Evolutionary conservation across 179 eudicot genomes (phyloP).

Genomic region (Silene noctiflora): DNA sequence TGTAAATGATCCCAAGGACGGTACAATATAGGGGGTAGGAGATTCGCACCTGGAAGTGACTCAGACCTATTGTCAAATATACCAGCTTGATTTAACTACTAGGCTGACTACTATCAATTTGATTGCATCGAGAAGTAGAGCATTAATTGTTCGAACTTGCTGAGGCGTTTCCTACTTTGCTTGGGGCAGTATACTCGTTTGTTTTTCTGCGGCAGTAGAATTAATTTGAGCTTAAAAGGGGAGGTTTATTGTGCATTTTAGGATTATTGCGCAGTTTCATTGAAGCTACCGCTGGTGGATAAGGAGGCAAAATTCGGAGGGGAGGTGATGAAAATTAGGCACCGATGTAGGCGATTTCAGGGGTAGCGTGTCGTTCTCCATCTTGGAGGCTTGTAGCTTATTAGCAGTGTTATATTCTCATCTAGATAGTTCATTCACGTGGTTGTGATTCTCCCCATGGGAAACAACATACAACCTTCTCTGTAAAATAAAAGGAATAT

Average conservation of each 20-base stretch:
- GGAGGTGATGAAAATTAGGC: background rate
- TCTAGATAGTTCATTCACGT: conserved; percentile 1
- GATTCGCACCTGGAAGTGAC: no score
- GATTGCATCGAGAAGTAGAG: background rate
- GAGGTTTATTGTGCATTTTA: background rate
- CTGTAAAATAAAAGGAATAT: background rate
- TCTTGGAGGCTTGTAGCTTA: background rate
- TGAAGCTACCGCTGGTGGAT: no score
- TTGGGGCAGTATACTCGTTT: background rate
- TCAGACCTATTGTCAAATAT: no score
- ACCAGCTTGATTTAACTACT: no score
- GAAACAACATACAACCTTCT: background rate
- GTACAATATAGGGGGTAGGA: background rate
- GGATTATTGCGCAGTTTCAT: background rate
- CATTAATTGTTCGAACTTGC: background rate
- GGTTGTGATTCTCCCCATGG: background rate
- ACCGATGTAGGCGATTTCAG: background rate
- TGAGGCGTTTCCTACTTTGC: background rate
- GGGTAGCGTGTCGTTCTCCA: background rate
- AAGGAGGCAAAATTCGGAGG: background rate
- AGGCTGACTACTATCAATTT: no score
- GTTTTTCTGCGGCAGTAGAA: background rate
- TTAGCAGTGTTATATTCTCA: background rate
- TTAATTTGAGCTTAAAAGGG: background rate
- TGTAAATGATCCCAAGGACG: no score